phyloP scores from a whole-genome alignment of 2,329 filamentous ascomycete species.

The Malbranchea zuffiana region DNA sequence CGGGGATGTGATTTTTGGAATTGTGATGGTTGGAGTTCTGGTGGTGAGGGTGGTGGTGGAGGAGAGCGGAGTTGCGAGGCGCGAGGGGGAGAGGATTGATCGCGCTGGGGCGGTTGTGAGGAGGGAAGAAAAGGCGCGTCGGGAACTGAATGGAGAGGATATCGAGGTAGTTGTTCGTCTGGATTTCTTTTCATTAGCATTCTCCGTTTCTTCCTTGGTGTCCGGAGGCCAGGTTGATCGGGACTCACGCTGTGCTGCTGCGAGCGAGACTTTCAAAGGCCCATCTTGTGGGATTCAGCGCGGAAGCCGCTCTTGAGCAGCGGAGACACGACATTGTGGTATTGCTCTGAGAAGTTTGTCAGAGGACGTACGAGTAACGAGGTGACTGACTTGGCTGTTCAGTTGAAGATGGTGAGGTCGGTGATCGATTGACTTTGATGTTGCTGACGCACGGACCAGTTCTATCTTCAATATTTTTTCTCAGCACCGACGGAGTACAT shows the following conservation, averaged over 20 bases:
- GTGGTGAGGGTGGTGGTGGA: constrained; percentile 10
- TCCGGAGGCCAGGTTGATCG: no score
- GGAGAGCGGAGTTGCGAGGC: constrained; percentile 23
- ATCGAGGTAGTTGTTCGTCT: not conserved
- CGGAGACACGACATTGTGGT: constrained; percentile 6
- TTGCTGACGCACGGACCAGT: constrained; percentile 7
- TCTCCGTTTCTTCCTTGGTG: no score
- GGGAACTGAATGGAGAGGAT: not conserved
- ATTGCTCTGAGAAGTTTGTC: no score
- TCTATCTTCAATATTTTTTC: constrained; percentile 2
- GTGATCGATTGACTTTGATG: no score
- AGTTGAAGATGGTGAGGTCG: no score
- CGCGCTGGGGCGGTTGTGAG: constrained; percentile 23
- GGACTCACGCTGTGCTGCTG: constrained; percentile 2
- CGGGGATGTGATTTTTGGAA: constrained; percentile 11
- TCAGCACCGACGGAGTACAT: no score
- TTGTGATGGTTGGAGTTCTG: constrained; percentile 10
- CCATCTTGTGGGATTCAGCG: not conserved
- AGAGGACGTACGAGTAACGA: no score
- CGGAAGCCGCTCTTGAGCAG: constrained; percentile 1
- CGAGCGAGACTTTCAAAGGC: constrained; percentile 1
- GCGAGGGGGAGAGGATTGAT: constrained; percentile 33
- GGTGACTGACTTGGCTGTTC: no score
- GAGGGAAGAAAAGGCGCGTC: constrained; percentile 19
- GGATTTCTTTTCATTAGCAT: no score